Conservation (phyloP, 768 basidiomycete species). For the Kondoa subrosea region DNA sequence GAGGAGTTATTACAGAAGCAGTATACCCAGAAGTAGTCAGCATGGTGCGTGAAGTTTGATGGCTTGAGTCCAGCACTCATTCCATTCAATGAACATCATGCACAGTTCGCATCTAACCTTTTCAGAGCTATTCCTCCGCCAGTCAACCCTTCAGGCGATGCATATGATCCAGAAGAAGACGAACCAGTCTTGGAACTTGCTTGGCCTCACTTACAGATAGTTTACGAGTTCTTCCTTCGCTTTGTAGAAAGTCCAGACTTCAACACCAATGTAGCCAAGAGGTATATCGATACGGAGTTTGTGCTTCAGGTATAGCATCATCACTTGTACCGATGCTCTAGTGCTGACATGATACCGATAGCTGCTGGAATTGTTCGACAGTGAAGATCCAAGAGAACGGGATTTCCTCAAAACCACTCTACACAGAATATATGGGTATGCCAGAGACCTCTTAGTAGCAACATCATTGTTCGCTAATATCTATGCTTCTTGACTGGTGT, state of each 20-base stretch:
- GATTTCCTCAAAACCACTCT: slow-evolving; percentile 98
- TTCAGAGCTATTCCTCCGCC: slow-evolving; percentile 99
- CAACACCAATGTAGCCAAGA: slow-evolving; percentile 93
- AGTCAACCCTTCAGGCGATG: slow-evolving; percentile 93
- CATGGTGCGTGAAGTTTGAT: slow-evolving; percentile 50
- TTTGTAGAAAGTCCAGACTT: slow-evolving; percentile 97
- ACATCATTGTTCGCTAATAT: no score
- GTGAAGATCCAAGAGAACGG: slow-evolving; percentile 94
- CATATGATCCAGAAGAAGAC: slow-evolving; percentile 98
- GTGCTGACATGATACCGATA: slow-evolving; percentile 29
- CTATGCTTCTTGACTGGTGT: no score
- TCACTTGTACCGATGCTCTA: background rate
- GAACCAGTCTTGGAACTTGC: slow-evolving; percentile 97
- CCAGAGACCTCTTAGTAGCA: no score
- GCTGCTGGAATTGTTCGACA: slow-evolving; percentile 93
- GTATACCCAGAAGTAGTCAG: slow-evolving; percentile 97
- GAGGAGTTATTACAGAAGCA: slow-evolving; percentile 85
- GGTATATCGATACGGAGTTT: slow-evolving; percentile 89
- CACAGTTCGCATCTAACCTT: slow-evolving; percentile 87
- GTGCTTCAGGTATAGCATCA: slow-evolving; percentile 46
- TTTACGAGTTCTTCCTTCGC: slow-evolving; percentile 98
- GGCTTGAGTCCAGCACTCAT: slow-evolving; percentile 10
- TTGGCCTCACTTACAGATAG: slow-evolving; percentile 98
- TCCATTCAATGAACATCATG: background rate
- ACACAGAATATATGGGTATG: slow-evolving; percentile 96